These are phyloP conservation scores for Prunus yedoensis DNA, from an alignment of 331 rosid genomes.

Conservation along the genomic window DNA sequence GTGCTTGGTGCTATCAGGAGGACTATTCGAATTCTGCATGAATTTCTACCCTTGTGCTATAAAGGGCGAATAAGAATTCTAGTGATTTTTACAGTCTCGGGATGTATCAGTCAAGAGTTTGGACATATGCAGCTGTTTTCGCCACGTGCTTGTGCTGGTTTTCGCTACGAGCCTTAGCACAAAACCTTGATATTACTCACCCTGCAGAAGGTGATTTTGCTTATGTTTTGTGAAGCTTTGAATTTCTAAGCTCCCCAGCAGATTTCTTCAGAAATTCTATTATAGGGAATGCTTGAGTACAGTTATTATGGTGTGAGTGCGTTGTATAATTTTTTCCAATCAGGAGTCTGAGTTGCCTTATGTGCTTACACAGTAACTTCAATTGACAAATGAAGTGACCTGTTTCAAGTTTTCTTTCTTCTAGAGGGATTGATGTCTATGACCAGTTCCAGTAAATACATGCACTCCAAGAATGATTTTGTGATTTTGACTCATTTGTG, in stretches of 20 bases:
- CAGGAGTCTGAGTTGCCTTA: not conserved
- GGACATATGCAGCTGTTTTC: conserved; percentile 32
- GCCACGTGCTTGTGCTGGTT: conserved; percentile 49
- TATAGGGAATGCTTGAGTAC: not conserved
- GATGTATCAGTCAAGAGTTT: conserved; percentile 51
- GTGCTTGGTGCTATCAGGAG: conserved; percentile 37
- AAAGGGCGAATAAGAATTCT: conserved; percentile 26
- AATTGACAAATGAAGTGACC: not conserved
- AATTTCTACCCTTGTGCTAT: conserved; percentile 21
- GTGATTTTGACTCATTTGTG: not conserved
- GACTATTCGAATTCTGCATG: conserved; percentile 6
- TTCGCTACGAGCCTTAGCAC: conserved; percentile 33
- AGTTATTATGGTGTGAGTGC: not conserved
- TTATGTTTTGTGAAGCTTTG: not conserved
- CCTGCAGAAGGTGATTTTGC: conserved; percentile 52
- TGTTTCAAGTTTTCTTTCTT: not conserved
- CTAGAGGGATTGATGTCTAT: not conserved
- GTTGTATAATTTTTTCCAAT: not conserved
- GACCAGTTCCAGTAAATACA: no score
- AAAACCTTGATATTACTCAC: conserved; percentile 18
- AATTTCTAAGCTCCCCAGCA: not conserved
- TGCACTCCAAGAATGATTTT: not conserved
- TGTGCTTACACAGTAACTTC: conserved; percentile 1
- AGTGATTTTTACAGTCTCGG: conserved; percentile 21
- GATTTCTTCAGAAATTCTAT: not conserved